Conservation (phyloP, 768 basidiomycete species). For the Suillus hirtellus region DNA sequence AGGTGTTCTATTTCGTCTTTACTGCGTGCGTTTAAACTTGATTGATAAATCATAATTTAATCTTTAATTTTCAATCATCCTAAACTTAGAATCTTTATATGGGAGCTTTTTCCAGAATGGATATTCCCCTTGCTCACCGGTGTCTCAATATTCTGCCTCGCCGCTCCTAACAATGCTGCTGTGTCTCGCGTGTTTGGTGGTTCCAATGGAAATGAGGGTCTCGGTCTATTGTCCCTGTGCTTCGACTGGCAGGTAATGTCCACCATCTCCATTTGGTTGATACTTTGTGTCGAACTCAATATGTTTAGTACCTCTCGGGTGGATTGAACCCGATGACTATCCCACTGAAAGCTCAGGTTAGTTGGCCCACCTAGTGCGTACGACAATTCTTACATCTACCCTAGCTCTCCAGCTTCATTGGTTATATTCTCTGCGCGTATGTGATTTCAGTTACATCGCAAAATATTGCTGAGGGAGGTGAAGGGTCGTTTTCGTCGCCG, state of each 20-base stretch:
- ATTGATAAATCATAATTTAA: not conserved
- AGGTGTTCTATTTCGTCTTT: conserved; percentile 50
- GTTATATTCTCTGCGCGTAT: conserved; percentile 53
- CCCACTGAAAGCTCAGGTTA: conserved; percentile 50
- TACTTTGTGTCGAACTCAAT: conserved; percentile 37
- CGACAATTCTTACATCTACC: not conserved
- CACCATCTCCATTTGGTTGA: conserved; percentile 27
- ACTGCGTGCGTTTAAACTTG: conserved; percentile 7
- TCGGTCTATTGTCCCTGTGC: conserved; percentile 58
- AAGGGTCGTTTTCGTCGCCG: conserved; percentile 33
- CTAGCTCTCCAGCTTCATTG: conserved; percentile 47
- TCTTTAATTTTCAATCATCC: not conserved
- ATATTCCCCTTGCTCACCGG: conserved; percentile 47
- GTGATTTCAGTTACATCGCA: not conserved
- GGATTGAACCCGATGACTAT: conserved; percentile 49
- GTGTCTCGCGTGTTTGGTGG: conserved; percentile 62
- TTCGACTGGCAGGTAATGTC: conserved; percentile 56
- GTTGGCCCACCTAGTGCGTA: not conserved
- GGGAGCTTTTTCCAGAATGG: conserved; percentile 43
- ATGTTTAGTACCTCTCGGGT: conserved; percentile 33
- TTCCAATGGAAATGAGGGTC: conserved; percentile 61
- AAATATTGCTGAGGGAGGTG: not conserved
- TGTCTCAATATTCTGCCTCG: conserved; percentile 57
- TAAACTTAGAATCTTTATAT: conserved; percentile 39
- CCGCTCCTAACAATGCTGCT: conserved; percentile 46